A percentile compares a stretch with the other conserved stretches of the same genome.
phyloP scores from a whole-genome alignment of 2,329 filamentous ascomycete genomes.

The Pseudogymnoascus sp. region DNA sequence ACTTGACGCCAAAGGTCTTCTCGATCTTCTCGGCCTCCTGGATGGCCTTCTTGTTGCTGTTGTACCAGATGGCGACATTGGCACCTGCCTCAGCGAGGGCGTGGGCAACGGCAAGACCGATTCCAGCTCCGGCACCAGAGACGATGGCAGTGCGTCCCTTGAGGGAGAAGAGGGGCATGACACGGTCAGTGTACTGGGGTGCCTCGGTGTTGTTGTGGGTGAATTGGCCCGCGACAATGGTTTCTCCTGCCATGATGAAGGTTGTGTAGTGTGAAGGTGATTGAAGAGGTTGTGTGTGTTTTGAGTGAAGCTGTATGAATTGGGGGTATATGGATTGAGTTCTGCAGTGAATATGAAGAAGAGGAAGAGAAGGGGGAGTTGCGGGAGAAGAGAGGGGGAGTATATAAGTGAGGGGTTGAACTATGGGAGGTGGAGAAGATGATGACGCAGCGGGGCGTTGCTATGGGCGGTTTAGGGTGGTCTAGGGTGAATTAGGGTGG shows the following conservation, averaged over 20 bases:
- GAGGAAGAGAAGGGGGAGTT: background rate
- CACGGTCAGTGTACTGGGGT: conserved; percentile 38
- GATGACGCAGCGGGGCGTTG: background rate
- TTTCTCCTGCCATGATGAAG: conserved; percentile 17
- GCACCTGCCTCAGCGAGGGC: conserved; percentile 61
- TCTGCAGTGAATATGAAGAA: conserved; percentile 4
- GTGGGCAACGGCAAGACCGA: conserved; percentile 56
- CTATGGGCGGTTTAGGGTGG: too few species aligned
- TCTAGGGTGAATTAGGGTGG: too few species aligned
- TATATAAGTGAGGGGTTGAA: conserved; percentile 10
- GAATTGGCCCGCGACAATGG: conserved; percentile 38
- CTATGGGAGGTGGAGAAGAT: background rate
- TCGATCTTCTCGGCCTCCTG: conserved; percentile 55
- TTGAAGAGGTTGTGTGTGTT: background rate
- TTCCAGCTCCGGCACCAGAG: conserved; percentile 60
- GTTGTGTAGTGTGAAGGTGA: background rate
- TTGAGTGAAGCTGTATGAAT: background rate
- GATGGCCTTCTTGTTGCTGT: conserved; percentile 56
- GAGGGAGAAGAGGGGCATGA: conserved; percentile 59
- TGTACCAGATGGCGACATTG: conserved; percentile 65
- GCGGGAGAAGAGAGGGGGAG: background rate
- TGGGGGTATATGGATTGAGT: background rate
- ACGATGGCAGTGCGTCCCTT: conserved; percentile 63
- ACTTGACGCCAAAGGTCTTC: conserved; percentile 57
- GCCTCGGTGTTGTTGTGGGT: conserved; percentile 46